Conservation (phyloP, 1,139 yeast genomes). For the Lodderomyces margitis region DNA sequence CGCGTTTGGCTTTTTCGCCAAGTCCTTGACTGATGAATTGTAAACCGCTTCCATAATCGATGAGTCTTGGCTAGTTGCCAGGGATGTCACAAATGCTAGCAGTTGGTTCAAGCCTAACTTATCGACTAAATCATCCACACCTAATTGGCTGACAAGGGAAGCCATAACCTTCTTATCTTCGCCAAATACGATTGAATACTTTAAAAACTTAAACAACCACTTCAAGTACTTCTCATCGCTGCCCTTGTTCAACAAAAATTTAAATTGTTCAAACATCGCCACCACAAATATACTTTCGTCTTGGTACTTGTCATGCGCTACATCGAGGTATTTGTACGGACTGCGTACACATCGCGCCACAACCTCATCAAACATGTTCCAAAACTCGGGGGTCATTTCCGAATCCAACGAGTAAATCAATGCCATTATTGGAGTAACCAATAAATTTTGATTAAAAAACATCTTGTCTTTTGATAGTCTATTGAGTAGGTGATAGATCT, state of each 20-base stretch:
- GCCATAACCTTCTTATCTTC: constrained; percentile 37
- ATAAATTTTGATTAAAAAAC: constrained; percentile 46
- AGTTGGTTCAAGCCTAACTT: constrained; percentile 1
- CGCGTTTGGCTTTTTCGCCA: constrained; percentile 9
- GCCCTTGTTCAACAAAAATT: constrained; percentile 41
- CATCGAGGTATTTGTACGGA: constrained; percentile 83
- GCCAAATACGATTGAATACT: constrained; percentile 50
- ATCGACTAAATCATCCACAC: not conserved
- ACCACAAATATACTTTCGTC: constrained; percentile 65
- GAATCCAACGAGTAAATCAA: constrained; percentile 38
- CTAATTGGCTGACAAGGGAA: constrained; percentile 11
- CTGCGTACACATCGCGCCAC: constrained; percentile 65
- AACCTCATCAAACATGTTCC: constrained; percentile 71
- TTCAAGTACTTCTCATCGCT: constrained; percentile 23
- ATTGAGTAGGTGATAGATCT: constrained; percentile 24
- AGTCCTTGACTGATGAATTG: constrained; percentile 20
- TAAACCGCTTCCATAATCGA: constrained; percentile 16
- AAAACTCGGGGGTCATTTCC: constrained; percentile 18
- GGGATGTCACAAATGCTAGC: not conserved
- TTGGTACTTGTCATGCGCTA: constrained; percentile 39
- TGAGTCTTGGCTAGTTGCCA: constrained; percentile 7
- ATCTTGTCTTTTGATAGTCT: constrained; percentile 23
- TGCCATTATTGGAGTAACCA: constrained; percentile 45
- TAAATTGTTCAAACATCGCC: constrained; percentile 71
- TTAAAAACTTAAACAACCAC: constrained; percentile 54